A percentile compares a stretch with the other conserved stretches of the same genome.
These are phyloP conservation scores for Oryza longistaminata DNA, from an alignment of 176 grass and related monocot species.

Conservation along the genomic window DNA sequence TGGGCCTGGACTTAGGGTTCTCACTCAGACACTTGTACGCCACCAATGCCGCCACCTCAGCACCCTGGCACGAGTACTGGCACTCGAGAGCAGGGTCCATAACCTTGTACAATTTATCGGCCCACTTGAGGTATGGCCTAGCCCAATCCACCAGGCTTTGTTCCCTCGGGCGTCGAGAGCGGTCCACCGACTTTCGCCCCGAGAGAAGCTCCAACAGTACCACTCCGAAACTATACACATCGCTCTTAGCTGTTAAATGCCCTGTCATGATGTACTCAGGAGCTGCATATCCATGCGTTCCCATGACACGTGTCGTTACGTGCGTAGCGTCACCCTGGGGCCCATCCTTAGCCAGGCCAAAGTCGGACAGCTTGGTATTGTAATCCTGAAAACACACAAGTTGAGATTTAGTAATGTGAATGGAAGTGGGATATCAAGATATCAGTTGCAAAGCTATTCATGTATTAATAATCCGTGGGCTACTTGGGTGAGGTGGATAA, in stretches of 20 bases:
- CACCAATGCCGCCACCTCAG: slow-evolving; percentile 65
- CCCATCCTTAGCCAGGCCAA: slow-evolving; percentile 87
- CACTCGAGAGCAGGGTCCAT: slow-evolving; percentile 71
- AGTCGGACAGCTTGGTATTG: slow-evolving; percentile 85
- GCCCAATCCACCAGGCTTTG: slow-evolving; percentile 82
- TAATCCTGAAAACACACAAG: slow-evolving; percentile 55
- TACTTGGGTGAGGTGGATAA: background rate
- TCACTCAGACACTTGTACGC: slow-evolving; percentile 87
- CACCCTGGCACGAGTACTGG: slow-evolving; percentile 68
- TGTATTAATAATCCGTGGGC: background rate
- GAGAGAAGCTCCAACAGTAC: slow-evolving; percentile 69
- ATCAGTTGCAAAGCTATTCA: background rate
- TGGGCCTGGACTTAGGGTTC: slow-evolving; percentile 73
- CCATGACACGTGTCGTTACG: slow-evolving; percentile 91
- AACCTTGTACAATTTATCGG: slow-evolving; percentile 53
- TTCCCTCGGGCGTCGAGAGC: slow-evolving; percentile 44
- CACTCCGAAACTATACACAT: slow-evolving; percentile 82
- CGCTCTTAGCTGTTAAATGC: slow-evolving; percentile 78
- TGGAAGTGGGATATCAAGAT: background rate
- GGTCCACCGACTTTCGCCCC: slow-evolving; percentile 57
- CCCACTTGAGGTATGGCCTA: slow-evolving; percentile 52
- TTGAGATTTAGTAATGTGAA: slow-evolving; percentile 33
- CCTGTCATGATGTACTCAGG: slow-evolving; percentile 90
- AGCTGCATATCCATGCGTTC: slow-evolving; percentile 77
- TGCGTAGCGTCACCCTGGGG: slow-evolving; percentile 82